phyloP scores from a whole-genome alignment of 1,139 yeast species.

The Nadsonia starkeyi-henricii region DNA sequence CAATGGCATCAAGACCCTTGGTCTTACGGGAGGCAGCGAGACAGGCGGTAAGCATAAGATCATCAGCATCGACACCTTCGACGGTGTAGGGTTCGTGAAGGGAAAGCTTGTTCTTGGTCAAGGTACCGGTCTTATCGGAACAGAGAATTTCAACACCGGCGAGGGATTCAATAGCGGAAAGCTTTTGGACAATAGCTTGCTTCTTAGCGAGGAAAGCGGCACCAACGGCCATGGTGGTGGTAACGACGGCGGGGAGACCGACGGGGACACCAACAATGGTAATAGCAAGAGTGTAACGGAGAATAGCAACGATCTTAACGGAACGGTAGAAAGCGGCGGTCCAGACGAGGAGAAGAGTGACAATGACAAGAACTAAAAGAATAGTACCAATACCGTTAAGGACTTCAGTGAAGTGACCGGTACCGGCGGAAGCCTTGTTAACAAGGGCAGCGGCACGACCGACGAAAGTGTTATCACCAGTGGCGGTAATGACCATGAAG shows the following conservation, averaged over 20 bases:
- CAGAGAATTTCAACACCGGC: constrained; percentile 99
- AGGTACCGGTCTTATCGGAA: constrained; percentile 98
- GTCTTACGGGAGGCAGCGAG: constrained; percentile 97
- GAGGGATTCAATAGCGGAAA: constrained; percentile 94
- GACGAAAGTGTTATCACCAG: constrained; percentile 86
- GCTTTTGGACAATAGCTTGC: constrained; percentile 96
- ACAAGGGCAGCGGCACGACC: constrained; percentile 97
- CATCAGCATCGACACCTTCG: constrained; percentile 96
- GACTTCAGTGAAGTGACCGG: constrained; percentile 96
- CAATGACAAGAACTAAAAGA: constrained; percentile 75
- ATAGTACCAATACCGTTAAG: constrained; percentile 95
- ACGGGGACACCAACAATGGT: constrained; percentile 99
- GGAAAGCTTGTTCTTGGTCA: constrained; percentile 93
- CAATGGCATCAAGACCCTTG: constrained; percentile 98
- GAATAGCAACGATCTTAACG: constrained; percentile 72
- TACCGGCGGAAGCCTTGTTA: constrained; percentile 86
- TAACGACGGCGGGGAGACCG: constrained; percentile 98
- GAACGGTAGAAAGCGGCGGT: constrained; percentile 92
- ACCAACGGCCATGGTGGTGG: constrained; percentile 99
- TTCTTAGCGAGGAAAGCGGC: constrained; percentile 98
- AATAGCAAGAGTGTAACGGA: constrained; percentile 86
- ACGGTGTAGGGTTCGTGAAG: constrained; percentile 98
- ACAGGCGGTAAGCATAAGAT: constrained; percentile 95
- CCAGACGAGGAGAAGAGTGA: constrained; percentile 85
- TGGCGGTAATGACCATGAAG: constrained; percentile 87